Percentiles rank a stretch among this genome's conserved stretches.
Evolutionary conservation across 441 rosid species (phyloP).

Genomic region (Mallotus japonicus): DNA sequence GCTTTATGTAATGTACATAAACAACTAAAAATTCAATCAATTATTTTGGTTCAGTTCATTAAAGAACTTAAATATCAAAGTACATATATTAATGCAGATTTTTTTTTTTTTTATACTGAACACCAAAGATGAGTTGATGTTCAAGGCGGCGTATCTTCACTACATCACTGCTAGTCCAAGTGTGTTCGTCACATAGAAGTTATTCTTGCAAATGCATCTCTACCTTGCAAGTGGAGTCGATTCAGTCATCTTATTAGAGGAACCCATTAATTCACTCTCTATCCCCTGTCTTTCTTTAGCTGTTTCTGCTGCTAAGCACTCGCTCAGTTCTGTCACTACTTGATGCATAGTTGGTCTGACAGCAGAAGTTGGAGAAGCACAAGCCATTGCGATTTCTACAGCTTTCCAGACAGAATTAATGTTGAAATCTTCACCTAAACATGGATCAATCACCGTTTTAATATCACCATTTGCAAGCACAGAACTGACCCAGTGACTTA

Average conservation of each 20-base stretch:
- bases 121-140: no score
- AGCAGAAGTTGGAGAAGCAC: constrained; percentile 28
- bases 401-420: constrained; percentile 51
- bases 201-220: not conserved
- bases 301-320: constrained; percentile 39
- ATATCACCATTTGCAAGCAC: constrained; percentile 49
- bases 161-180: no score
- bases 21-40: no score
- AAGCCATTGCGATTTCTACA: constrained; percentile 53
- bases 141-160: no score
- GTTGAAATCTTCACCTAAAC: constrained; percentile 41
- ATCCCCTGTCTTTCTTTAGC: not conserved
- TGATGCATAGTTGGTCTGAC: constrained; percentile 45
- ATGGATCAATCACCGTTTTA: constrained; percentile 46
- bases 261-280: not conserved
- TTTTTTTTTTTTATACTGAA: no score
- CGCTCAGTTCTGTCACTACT: constrained; percentile 43
- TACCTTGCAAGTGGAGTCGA: constrained; percentile 9
- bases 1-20: no score
- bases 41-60: no score
- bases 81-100: no score
- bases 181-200: no score
- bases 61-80: no score
- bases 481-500: constrained; percentile 46
- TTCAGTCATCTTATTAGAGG: not conserved